Evolutionary conservation across 2,329 filamentous ascomycete species (phyloP), one percentile per base, ranked within the genome.

Genomic region (Aphanocladium album): DNA sequence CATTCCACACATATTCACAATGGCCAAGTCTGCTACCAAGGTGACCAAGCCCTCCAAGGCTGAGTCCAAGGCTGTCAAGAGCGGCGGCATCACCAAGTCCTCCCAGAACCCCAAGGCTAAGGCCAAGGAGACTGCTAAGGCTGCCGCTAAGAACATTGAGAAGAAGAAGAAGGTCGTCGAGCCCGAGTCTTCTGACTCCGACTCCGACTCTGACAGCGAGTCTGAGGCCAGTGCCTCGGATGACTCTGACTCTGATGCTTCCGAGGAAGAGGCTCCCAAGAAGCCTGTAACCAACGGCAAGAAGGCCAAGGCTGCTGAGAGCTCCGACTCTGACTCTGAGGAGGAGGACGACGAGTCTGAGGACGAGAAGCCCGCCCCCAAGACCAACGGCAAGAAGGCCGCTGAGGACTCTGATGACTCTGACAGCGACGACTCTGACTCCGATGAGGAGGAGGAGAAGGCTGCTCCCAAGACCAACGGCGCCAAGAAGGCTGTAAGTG

Each of bases 11-110:
- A 67, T 58, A 65, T 62, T 76, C 73, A 80, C 67, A 74, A 89
- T 89, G 86, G 85, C 80, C 74, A 89, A 89, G 77, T 77, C 80
- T 60, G 89, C 89, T 79, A 81, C 87, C 72, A 78, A 76, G 73
- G 72, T 74, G 61, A 71, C 79, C 73, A 83, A 77, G 73, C 72
- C 81, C 73, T 79, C 75, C 66, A 84, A 84, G 77, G 71, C 81
- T 66, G 79, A 81, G 70, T 72, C 77, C 67, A 74, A 77, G 69
- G 71, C 77, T 67, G 85, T 87, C 75, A 90, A 90, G 80, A 81
- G 81, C 68, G 86, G 80, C 67, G 83, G 83, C 66, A 80, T 90
- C 69, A 83, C 82, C 77, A 92, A 91, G 81, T 72, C 86, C 57
- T 79, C 83, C 63, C 81, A 88, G 73, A 83, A 82, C 65, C 76